A percentile compares a stretch with the other conserved stretches of the same genome.
Evolutionary conservation across 306 rosid species (phyloP).

Genomic region (Corylus americana): DNA sequence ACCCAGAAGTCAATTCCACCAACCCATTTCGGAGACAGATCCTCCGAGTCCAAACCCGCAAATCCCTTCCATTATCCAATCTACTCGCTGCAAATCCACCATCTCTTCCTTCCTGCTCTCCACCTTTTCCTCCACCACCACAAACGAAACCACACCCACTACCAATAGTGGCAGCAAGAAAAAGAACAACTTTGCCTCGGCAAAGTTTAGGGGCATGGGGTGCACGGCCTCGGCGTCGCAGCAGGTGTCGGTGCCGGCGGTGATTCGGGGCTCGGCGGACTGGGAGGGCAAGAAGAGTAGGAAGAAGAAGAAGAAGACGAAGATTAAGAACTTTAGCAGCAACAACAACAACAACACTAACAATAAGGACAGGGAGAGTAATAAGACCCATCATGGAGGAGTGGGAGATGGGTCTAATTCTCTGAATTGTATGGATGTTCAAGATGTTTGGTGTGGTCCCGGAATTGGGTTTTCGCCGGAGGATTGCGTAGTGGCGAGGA

Average conservation of each 20-base stretch:
- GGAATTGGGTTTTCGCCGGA: conserved; percentile 82
- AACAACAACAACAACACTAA: conserved; percentile 22
- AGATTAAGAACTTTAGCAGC: conserved; percentile 2
- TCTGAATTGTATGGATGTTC: conserved; percentile 59
- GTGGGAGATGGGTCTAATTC: conserved; percentile 42
- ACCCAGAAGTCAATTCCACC: conserved; percentile 60
- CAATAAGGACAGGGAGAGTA: conserved; percentile 11
- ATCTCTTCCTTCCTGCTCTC: conserved; percentile 81
- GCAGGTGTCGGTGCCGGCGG: conserved; percentile 84
- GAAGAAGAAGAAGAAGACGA: conserved; percentile 58
- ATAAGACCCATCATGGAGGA: conserved; percentile 39
- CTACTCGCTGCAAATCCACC: conserved; percentile 75
- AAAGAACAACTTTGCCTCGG: conserved; percentile 61
- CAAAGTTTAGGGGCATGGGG: conserved; percentile 76
- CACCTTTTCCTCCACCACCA: conserved; percentile 45
- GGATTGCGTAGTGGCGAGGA: conserved; percentile 81
- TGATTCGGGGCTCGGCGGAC: conserved; percentile 74
- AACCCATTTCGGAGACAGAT: conserved; percentile 61
- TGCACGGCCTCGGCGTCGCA: conserved; percentile 78
- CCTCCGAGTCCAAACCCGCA: conserved; percentile 38
- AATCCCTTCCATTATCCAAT: conserved; percentile 54
- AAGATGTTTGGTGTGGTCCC: conserved; percentile 98
- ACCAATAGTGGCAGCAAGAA: conserved; percentile 35
- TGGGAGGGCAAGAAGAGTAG: conserved; percentile 69
- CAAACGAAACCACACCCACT: conserved; percentile 47